Percentiles rank a stretch among this genome's conserved stretches.
Evolutionary conservation across 2,329 filamentous ascomycete species (phyloP).

Genomic region (Gliomastix tumulicola): DNA sequence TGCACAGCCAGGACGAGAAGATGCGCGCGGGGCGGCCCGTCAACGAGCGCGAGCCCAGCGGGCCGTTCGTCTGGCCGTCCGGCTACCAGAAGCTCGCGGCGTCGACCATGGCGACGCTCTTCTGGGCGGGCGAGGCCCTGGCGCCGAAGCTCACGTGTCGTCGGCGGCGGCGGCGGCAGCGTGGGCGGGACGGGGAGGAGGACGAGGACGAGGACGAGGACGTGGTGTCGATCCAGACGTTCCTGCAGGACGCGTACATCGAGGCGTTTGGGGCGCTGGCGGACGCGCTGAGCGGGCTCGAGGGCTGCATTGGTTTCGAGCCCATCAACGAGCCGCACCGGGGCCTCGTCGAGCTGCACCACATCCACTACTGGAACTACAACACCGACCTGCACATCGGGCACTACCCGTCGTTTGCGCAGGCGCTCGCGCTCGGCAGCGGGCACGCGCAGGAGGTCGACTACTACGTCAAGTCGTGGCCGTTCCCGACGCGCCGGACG

Average conservation of each 20-base stretch:
- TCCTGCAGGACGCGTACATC: constrained; percentile 22
- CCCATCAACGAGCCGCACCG: constrained; percentile 35
- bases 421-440: constrained; percentile 30
- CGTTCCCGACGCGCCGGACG: constrained; percentile 27
- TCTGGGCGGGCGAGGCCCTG: constrained; percentile 14
- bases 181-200: constrained; percentile 8
- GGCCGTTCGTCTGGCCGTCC: constrained; percentile 27
- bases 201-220: constrained; percentile 6
- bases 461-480: constrained; percentile 33
- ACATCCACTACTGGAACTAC: constrained; percentile 31
- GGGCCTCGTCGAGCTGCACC: constrained; percentile 29
- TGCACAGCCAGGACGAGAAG: constrained; percentile 25
- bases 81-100: constrained; percentile 29
- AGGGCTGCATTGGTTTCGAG: constrained; percentile 30
- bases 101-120: constrained; percentile 18
- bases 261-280: constrained; percentile 26
- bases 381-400: constrained; percentile 34
- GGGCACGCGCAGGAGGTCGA: constrained; percentile 26
- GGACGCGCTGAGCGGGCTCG: constrained; percentile 19
- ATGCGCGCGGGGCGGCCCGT: constrained; percentile 12
- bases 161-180: constrained; percentile 5
- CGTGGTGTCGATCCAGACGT: constrained; percentile 17
- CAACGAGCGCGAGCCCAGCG: constrained; percentile 22
- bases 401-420: constrained; percentile 26
- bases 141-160: constrained; percentile 17